Evolutionary conservation across 1,284 basidiomycete species (phyloP).

Genomic region (Cryptococcus maquisensis): DNA sequence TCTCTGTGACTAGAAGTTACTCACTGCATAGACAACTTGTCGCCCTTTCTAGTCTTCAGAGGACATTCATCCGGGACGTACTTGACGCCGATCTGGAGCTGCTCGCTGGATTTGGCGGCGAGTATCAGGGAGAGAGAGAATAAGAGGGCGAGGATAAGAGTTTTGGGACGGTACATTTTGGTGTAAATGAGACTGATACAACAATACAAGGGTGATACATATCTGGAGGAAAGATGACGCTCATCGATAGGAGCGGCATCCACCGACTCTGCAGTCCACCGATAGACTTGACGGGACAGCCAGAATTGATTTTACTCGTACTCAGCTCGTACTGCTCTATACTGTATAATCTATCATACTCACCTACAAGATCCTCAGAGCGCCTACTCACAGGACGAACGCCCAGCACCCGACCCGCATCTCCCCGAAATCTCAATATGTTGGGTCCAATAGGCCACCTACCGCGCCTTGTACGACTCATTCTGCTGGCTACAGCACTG

Average conservation of each 20-base stretch:
- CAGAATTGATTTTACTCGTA: too few species aligned
- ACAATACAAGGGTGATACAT: too few species aligned
- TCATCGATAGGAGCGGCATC: too few species aligned
- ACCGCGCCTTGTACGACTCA: slow-evolving; percentile 26
- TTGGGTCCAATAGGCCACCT: slow-evolving; percentile 12
- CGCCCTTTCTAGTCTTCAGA: slow-evolving; percentile 52
- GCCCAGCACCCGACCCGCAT: background rate
- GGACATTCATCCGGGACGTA: slow-evolving; percentile 51
- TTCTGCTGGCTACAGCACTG: slow-evolving; percentile 32
- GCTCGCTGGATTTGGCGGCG: slow-evolving; percentile 44
- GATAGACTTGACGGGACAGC: too few species aligned
- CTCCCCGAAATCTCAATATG: background rate
- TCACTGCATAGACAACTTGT: slow-evolving; percentile 53
- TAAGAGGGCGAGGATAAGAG: slow-evolving; percentile 35
- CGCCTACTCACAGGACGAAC: too few species aligned
- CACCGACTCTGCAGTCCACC: too few species aligned
- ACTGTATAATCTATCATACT: too few species aligned
- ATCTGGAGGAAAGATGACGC: too few species aligned
- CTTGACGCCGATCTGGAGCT: slow-evolving; percentile 50
- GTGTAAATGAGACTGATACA: background rate
- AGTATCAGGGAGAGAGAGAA: slow-evolving; percentile 49
- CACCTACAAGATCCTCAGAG: too few species aligned
- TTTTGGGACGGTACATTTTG: slow-evolving; percentile 9
- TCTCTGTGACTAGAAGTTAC: slow-evolving; percentile 3
- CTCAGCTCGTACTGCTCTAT: too few species aligned